These are phyloP conservation scores for Trifolium fragiferum DNA, from an alignment of 306 rosid genomes.

Conservation along the genomic window DNA sequence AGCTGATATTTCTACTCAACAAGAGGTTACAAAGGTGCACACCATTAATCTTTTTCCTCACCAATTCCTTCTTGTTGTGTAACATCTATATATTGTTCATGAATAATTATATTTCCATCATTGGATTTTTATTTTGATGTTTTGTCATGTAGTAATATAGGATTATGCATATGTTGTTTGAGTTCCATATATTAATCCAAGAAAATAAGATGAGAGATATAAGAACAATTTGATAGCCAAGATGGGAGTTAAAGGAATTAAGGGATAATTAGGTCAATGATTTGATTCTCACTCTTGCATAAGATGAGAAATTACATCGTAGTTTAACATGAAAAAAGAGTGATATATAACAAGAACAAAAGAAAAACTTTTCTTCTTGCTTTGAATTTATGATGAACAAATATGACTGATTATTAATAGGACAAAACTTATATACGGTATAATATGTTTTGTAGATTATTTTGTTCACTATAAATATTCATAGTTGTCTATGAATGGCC, in stretches of 20 bases:
- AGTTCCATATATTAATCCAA: not conserved
- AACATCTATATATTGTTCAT: not conserved
- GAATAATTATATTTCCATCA: not conserved
- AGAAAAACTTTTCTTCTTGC: no score
- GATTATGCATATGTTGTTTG: slow-evolving; percentile 17
- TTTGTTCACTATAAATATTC: not conserved
- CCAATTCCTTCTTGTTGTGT: slow-evolving; percentile 3
- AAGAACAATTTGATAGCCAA: no score
- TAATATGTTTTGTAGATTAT: not conserved
- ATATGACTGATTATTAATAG: not conserved
- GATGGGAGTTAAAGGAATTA: no score
- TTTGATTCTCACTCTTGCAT: no score
- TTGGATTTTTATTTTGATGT: not conserved
- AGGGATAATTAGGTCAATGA: no score
- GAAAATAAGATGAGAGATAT: not conserved
- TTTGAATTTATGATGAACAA: no score
- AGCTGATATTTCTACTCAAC: slow-evolving; percentile 23
- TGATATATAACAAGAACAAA: no score
- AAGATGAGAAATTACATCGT: not conserved
- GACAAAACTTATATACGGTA: not conserved
- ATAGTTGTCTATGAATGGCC: no score
- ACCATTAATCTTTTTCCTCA: not conserved
- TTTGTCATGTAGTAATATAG: not conserved
- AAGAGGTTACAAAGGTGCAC: slow-evolving; percentile 41
- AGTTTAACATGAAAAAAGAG: not conserved